These are phyloP conservation scores for Helenozyma baotianmanensis DNA, from an alignment of 805 yeast species.

Conservation along the genomic window DNA sequence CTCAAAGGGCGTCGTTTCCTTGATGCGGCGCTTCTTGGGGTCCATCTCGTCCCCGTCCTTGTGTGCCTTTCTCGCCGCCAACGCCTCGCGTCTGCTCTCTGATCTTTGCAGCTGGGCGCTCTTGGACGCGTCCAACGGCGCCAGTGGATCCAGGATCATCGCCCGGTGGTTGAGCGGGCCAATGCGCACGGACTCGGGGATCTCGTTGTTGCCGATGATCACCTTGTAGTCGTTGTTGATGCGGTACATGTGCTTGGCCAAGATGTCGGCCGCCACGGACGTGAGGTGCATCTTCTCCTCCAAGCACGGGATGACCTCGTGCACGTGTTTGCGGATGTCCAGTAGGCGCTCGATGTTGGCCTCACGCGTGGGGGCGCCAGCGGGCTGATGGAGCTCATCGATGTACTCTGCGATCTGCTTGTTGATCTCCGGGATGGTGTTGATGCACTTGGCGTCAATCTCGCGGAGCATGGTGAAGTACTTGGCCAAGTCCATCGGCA, in stretches of 20 bases:
- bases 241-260: conserved; percentile 62
- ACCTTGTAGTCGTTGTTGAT: conserved; percentile 77
- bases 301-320: conserved; percentile 81
- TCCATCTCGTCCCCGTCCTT: conserved; percentile 32
- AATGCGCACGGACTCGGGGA: conserved; percentile 71
- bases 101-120: conserved; percentile 73
- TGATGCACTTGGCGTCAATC: conserved; percentile 89
- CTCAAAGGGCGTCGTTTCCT: conserved; percentile 22
- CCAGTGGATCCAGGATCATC: conserved; percentile 56
- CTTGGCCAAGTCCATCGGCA: conserved; percentile 77
- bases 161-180: conserved; percentile 91
- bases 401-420: conserved; percentile 48
- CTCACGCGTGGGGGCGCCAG: conserved; percentile 5
- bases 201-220: conserved; percentile 67
- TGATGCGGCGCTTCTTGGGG: conserved; percentile 10
- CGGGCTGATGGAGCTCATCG: conserved; percentile 16
- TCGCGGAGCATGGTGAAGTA: conserved; percentile 87
- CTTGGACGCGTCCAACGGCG: conserved; percentile 42
- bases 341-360: conserved; percentile 29
- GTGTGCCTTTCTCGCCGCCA: conserved; percentile 79
- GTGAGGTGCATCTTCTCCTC: conserved; percentile 98
- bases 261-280: conserved; percentile 77
- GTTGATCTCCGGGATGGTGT: conserved; percentile 64
- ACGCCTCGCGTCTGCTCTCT: conserved; percentile 86
- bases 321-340: conserved; percentile 42